A percentile compares a stretch with the other conserved stretches of the same genome.
phyloP scores from a whole-genome alignment of 495 filamentous ascomycete genomes.

The Peziza echinospora region DNA sequence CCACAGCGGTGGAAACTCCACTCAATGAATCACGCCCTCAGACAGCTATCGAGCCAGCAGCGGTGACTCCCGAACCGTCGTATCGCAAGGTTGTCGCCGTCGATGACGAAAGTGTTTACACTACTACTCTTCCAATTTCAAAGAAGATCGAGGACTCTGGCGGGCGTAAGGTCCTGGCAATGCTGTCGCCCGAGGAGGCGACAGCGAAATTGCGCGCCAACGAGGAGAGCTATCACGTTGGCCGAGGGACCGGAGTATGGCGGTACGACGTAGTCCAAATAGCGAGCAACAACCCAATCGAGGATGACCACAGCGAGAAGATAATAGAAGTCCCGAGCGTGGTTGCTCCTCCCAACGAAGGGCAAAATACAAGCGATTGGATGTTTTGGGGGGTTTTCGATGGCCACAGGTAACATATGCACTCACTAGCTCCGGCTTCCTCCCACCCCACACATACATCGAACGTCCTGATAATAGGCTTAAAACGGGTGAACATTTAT shows the following conservation, averaged over 20 bases:
- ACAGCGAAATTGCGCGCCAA: slow-evolving; percentile 69
- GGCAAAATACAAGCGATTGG: slow-evolving; percentile 56
- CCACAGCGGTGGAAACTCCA: background rate
- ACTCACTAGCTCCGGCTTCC: too few relatives aligned
- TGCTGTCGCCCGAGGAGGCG: slow-evolving; percentile 90
- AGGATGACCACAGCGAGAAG: slow-evolving; percentile 95
- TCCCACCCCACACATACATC: background rate
- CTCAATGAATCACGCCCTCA: background rate
- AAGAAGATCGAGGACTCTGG: slow-evolving; percentile 60
- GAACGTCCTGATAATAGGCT: slow-evolving; percentile 6
- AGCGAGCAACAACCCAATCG: slow-evolving; percentile 90
- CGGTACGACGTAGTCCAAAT: slow-evolving; percentile 92
- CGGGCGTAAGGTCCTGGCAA: slow-evolving; percentile 67
- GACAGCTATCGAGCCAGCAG: background rate
- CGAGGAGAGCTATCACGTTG: slow-evolving; percentile 80
- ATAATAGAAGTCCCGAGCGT: slow-evolving; percentile 65
- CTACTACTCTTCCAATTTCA: slow-evolving; percentile 54
- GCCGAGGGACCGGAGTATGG: slow-evolving; percentile 72
- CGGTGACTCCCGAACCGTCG: slow-evolving; percentile 4
- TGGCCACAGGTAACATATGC: slow-evolving; percentile 55
- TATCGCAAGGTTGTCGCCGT: slow-evolving; percentile 42
- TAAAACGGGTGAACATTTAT: too few relatives aligned
- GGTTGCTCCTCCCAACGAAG: slow-evolving; percentile 24
- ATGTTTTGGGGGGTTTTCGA: slow-evolving; percentile 99
- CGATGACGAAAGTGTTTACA: slow-evolving; percentile 65